phyloP scores from a whole-genome alignment of 192 early-diverging fungal species.

The Diversispora epigaea region DNA sequence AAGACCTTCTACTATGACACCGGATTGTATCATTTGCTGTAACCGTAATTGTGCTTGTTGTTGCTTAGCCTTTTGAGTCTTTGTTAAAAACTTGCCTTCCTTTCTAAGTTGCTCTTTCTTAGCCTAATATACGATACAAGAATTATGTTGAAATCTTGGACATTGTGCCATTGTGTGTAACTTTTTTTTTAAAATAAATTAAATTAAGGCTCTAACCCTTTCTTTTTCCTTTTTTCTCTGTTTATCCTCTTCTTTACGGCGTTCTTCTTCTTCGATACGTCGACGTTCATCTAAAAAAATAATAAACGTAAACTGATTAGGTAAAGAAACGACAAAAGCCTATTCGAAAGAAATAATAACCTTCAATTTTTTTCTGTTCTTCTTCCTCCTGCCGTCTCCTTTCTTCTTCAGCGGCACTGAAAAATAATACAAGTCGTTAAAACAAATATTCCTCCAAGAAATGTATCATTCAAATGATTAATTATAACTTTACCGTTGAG shows the following conservation, averaged over 20 bases:
- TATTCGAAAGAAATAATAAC: constrained; percentile 17
- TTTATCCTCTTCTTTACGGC: constrained; percentile 71
- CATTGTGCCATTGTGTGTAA: background rate
- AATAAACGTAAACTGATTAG: background rate
- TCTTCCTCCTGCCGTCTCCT: constrained; percentile 63
- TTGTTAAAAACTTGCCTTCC: constrained; percentile 90
- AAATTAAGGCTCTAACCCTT: constrained; percentile 36
- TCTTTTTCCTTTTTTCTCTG: constrained; percentile 82
- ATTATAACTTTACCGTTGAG: background rate
- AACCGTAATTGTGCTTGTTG: constrained; percentile 66
- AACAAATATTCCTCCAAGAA: background rate
- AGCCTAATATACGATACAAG: constrained; percentile 50
- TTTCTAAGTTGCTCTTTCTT: constrained; percentile 86
- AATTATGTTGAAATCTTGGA: background rate
- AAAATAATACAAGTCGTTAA: constrained; percentile 40
- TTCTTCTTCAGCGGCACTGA: constrained; percentile 79
- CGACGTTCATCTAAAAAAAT: constrained; percentile 24
- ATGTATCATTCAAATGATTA: background rate
- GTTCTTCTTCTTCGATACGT: constrained; percentile 70
- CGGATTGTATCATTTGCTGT: constrained; percentile 77
- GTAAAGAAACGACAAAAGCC: background rate
- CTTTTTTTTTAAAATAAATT: background rate
- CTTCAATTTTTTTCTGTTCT: constrained; percentile 50
- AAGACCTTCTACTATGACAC: constrained; percentile 74
- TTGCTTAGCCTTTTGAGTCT: constrained; percentile 87